phyloP scores from a whole-genome alignment of 2,329 filamentous ascomycete genomes.

The Stagonosporopsis cucurbitacearum region DNA sequence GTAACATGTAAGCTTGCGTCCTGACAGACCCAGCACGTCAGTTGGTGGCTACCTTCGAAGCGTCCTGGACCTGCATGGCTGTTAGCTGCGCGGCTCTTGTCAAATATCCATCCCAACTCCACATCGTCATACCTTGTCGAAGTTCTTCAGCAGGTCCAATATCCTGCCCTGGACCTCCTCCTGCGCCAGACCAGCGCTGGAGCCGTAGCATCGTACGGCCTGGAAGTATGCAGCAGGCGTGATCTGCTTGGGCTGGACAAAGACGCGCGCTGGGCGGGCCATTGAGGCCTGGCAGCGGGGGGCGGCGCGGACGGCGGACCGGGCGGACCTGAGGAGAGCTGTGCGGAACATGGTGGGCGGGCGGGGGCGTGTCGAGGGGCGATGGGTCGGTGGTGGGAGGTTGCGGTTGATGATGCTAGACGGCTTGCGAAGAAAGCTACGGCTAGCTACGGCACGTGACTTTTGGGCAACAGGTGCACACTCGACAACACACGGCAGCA shows the following conservation, averaged over 20 bases:
- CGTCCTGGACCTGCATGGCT: conserved; percentile 64
- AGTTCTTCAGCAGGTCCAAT: conserved; percentile 89
- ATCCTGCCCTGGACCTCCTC: conserved; percentile 90
- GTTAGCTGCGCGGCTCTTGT: conserved; percentile 37
- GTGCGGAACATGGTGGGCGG: conserved; percentile 82
- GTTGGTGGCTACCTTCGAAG: conserved; percentile 59
- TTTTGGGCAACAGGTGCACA: background rate
- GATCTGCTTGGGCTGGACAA: conserved; percentile 67
- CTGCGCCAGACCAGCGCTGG: conserved; percentile 77
- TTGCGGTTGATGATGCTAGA: conserved; percentile 31
- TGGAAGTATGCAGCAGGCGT: conserved; percentile 69
- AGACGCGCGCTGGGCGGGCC: conserved; percentile 67
- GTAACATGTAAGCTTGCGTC: conserved; percentile 32
- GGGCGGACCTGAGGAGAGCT: conserved; percentile 79
- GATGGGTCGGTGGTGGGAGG: conserved; percentile 27
- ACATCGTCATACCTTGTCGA: conserved; percentile 80
- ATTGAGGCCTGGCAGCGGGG: conserved; percentile 55
- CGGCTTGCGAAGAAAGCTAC: conserved; percentile 26
- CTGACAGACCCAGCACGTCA: background rate
- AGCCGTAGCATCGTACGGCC: conserved; percentile 84
- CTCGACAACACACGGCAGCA: conserved; percentile 4
- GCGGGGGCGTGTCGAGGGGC: conserved; percentile 26
- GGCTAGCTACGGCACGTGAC: conserved; percentile 11
- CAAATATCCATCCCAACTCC: conserved; percentile 15
- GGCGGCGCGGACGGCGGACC: conserved; percentile 55